These are phyloP conservation scores for Toxoplasma gondii DNA, from an alignment of 169 alveolate species.

Conservation along the genomic window DNA sequence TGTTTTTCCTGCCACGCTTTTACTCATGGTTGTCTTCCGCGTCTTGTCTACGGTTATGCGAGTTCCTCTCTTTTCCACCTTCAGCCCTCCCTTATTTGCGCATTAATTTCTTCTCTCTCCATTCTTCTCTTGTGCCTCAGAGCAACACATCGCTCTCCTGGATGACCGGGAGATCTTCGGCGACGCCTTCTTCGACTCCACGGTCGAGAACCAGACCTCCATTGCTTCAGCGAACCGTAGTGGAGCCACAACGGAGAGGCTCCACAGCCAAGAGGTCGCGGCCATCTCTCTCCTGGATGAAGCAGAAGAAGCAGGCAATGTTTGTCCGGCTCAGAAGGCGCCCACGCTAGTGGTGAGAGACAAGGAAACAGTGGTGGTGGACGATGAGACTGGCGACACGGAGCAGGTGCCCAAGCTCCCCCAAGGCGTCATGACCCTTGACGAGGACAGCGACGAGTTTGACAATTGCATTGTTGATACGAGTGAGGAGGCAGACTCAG, in stretches of 20 bases:
- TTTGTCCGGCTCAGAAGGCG: neutral
- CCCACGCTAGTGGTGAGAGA: neutral
- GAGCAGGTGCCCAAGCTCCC: neutral
- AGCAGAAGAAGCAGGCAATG: neutral
- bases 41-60: too few relatives aligned
- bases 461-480: slow-evolving; percentile 13
- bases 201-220: neutral
- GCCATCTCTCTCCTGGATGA: neutral
- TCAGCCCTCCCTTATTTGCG: too few relatives aligned
- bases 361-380: neutral
- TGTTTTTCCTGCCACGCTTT: too few relatives aligned
- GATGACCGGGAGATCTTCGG: slow-evolving; percentile 34
- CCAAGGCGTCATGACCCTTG: neutral
- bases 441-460: slow-evolving; percentile 15
- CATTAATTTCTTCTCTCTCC: neutral
- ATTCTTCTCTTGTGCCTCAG: neutral
- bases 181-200: slow-evolving; percentile 20
- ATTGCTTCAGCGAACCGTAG: neutral
- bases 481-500: neutral
- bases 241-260: neutral
- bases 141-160: slow-evolving; percentile 38
- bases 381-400: neutral
- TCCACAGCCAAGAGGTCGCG: neutral
- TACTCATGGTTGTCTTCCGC: too few relatives aligned
- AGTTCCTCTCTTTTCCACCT: too few relatives aligned